A percentile compares a stretch with the other conserved stretches of the same genome.
Evolutionary conservation across 2,329 filamentous ascomycete species (phyloP).

Genomic region (Cercospora sp.): DNA sequence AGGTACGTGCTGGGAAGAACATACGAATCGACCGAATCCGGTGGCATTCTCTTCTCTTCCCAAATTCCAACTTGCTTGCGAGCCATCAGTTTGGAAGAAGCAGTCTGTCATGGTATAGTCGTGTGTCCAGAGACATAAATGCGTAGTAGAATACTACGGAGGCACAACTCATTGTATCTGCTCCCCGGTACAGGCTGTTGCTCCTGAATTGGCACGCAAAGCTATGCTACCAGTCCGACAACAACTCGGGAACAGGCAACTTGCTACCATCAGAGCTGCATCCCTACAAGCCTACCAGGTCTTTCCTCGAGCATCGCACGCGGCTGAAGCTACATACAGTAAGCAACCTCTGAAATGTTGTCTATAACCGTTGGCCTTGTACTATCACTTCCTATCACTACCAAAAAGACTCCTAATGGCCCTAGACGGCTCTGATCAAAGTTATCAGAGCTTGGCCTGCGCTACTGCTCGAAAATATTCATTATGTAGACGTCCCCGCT

Average conservation of each 20-base stretch:
- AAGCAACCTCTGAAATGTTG: no score
- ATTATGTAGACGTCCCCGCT: no score
- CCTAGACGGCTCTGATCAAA: not conserved
- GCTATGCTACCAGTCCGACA: not conserved
- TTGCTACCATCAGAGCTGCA: not conserved
- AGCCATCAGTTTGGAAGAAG: not conserved
- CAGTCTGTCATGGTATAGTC: not conserved
- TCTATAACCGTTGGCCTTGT: not conserved
- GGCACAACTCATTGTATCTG: not conserved
- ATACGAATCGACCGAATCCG: not conserved
- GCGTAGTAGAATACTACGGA: not conserved
- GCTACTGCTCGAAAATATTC: no score
- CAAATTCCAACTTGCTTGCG: not conserved
- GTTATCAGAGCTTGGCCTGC: not conserved
- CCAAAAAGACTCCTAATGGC: not conserved
- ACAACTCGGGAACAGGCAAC: not conserved
- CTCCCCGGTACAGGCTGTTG: not conserved
- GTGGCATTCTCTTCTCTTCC: not conserved
- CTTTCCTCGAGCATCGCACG: not conserved
- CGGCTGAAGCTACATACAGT: not conserved
- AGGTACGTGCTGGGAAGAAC: not conserved
- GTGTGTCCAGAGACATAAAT: not conserved
- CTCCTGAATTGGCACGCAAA: not conserved
- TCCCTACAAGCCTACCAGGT: not conserved
- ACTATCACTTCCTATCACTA: not conserved